A percentile compares a stretch with the other conserved stretches of the same genome.
phyloP scores from a whole-genome alignment of 1,139 yeast genomes.

The Suhomyces maxii region DNA sequence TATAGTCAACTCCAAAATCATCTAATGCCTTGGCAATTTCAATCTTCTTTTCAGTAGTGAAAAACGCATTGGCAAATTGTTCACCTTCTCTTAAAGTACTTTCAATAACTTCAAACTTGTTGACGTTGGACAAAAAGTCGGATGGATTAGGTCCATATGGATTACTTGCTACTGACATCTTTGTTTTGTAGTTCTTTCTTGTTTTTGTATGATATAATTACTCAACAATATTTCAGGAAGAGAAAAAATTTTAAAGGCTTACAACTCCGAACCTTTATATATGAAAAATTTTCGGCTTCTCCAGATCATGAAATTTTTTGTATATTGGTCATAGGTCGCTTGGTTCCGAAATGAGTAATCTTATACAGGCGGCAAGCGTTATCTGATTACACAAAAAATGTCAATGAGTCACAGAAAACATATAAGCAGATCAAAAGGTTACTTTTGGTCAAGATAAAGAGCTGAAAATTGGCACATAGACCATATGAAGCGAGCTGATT shows the following conservation, averaged over 20 bases:
- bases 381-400: slow-evolving; percentile 11
- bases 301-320: slow-evolving; percentile 7
- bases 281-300: slow-evolving; percentile 6
- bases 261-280: slow-evolving; percentile 8
- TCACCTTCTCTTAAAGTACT: slow-evolving; percentile 62
- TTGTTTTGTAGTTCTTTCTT: slow-evolving; percentile 1
- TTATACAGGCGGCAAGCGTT: slow-evolving; percentile 11
- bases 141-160: slow-evolving; percentile 65
- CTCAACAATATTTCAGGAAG: background rate
- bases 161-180: slow-evolving; percentile 26
- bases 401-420: slow-evolving; percentile 11
- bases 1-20: slow-evolving; percentile 61
- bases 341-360: slow-evolving; percentile 11
- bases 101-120: slow-evolving; percentile 53
- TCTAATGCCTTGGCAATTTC: slow-evolving; percentile 59
- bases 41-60: slow-evolving; percentile 53
- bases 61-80: slow-evolving; percentile 60
- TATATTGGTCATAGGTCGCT: slow-evolving; percentile 7
- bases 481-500: background rate
- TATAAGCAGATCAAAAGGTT: background rate
- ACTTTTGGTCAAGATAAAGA: background rate
- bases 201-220: too few species aligned
- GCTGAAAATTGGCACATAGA: background rate
- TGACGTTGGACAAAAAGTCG: slow-evolving; percentile 54
- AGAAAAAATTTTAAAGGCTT: background rate